A percentile compares a stretch with the other conserved stretches of the same genome.
These are phyloP conservation scores for Vigna hirtella DNA, from an alignment of 306 rosid genomes.

Conservation along the genomic window DNA sequence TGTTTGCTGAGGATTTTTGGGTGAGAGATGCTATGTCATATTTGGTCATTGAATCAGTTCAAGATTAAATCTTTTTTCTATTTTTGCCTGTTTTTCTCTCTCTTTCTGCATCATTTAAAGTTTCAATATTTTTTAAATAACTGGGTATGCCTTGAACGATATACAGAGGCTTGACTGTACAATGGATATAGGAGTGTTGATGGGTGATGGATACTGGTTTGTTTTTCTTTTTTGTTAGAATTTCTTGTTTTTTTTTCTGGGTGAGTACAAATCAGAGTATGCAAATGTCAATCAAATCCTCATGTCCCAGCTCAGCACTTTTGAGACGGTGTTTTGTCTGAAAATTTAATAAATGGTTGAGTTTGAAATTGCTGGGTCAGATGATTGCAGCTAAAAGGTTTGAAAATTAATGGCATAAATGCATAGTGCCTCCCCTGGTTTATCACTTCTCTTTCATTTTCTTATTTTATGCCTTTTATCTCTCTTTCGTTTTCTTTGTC, in stretches of 20 bases:
- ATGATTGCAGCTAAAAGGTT: not conserved
- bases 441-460: not conserved
- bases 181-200: not conserved
- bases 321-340: conserved; percentile 18
- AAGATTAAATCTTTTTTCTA: not conserved
- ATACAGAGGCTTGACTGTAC: not conserved
- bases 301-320: not conserved
- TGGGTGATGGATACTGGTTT: not conserved
- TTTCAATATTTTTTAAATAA: not conserved
- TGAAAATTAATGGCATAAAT: not conserved
- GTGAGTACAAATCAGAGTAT: not conserved
- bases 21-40: conserved; percentile 30
- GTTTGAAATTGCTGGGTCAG: not conserved
- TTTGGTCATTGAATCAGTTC: not conserved
- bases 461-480: not conserved
- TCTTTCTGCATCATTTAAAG: not conserved
- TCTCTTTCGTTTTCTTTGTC: not conserved
- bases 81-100: not conserved
- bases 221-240: not conserved
- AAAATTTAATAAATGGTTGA: not conserved
- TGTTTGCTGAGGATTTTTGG: conserved; percentile 12
- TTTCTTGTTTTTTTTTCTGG: not conserved
- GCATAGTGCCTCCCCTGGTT: conserved; percentile 14
- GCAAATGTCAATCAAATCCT: not conserved
- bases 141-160: not conserved